These are phyloP conservation scores for Pythium scleroteichum DNA, from an alignment of 352 stramenopile species.

Conservation along the genomic window DNA sequence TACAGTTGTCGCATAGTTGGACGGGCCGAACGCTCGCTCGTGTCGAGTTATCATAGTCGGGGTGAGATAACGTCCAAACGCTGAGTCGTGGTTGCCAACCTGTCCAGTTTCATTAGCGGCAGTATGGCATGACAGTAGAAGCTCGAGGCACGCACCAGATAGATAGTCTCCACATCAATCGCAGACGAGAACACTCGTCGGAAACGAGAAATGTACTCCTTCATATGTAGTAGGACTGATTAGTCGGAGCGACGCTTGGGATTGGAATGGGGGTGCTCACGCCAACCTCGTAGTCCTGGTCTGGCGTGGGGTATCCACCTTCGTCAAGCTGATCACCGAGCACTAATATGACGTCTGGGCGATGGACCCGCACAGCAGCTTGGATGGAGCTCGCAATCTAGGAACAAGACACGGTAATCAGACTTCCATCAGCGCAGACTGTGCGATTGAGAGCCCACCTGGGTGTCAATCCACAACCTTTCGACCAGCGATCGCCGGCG, in stretches of 20 bases:
- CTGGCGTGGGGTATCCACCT: constrained; percentile 48
- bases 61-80: constrained; percentile 56
- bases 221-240: background rate
- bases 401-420: background rate
- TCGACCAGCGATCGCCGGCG: constrained; percentile 54
- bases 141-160: constrained; percentile 34
- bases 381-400: constrained; percentile 39
- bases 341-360: constrained; percentile 56
- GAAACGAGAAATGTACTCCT: constrained; percentile 62
- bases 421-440: no score
- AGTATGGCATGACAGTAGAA: background rate
- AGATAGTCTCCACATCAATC: constrained; percentile 47
- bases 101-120: no score
- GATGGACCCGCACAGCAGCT: constrained; percentile 50
- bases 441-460: constrained; percentile 26
- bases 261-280: background rate
- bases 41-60: constrained; percentile 46
- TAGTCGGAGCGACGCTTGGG: background rate
- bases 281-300: constrained; percentile 50
- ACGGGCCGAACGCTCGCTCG: constrained; percentile 56
- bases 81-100: constrained; percentile 79
- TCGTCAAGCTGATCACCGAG: constrained; percentile 81
- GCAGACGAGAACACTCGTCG: constrained; percentile 39
- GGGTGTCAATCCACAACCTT: constrained; percentile 75
- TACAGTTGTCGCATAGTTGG: constrained; percentile 54